phyloP scores from a whole-genome alignment of 2,329 filamentous ascomycete species.

The Sphaerostilbella broomeana region DNA sequence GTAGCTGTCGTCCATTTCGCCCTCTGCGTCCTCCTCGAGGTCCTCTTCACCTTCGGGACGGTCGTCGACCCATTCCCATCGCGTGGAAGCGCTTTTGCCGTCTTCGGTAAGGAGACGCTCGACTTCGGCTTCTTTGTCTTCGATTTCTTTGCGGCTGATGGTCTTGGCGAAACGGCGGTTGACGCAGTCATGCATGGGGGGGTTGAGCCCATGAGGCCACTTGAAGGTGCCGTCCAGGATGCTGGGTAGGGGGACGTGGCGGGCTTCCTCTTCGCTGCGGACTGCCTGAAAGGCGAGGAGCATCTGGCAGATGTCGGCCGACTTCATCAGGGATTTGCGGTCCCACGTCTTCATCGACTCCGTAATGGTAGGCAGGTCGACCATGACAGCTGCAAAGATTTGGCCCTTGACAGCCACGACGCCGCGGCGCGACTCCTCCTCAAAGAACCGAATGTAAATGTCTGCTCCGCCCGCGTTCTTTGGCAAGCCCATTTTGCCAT shows the following conservation, averaged over 20 bases:
- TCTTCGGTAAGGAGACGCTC: constrained; percentile 68
- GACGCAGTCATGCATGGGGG: constrained; percentile 78
- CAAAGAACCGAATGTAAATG: constrained; percentile 73
- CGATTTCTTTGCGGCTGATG: constrained; percentile 74
- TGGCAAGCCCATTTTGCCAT: constrained; percentile 67
- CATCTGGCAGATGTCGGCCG: constrained; percentile 85
- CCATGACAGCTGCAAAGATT: constrained; percentile 69
- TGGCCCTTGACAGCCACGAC: constrained; percentile 63
- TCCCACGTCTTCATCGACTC: constrained; percentile 95
- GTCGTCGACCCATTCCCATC: constrained; percentile 60
- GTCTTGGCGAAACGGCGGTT: constrained; percentile 79
- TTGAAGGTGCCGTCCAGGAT: constrained; percentile 64
- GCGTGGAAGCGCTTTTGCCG: constrained; percentile 50
- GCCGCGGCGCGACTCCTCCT: constrained; percentile 65
- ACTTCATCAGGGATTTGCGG: constrained; percentile 79
- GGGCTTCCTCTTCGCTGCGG: constrained; percentile 58
- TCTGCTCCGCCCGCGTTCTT: constrained; percentile 63
- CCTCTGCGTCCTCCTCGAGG: constrained; percentile 44
- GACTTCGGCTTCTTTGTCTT: constrained; percentile 76
- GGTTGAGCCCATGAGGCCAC: constrained; percentile 81
- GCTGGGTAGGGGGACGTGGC: constrained; percentile 59
- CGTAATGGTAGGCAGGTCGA: constrained; percentile 80
- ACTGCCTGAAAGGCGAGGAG: constrained; percentile 69
- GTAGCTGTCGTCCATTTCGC: constrained; percentile 43
- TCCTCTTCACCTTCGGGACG: constrained; percentile 34